Conservation (phyloP, 495 filamentous ascomycete genomes). For the Neurospora sp. region DNA sequence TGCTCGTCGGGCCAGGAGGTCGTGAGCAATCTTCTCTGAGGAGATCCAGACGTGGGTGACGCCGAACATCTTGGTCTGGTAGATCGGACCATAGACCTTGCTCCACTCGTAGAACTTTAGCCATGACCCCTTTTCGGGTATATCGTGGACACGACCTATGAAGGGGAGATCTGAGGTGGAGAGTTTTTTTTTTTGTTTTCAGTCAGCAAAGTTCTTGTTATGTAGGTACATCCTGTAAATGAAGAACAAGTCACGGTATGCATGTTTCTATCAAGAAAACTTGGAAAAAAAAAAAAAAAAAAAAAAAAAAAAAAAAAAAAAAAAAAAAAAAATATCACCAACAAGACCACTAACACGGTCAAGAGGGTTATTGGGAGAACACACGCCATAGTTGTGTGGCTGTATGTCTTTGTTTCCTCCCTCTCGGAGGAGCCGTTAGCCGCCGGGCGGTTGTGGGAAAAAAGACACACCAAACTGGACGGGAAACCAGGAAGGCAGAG, state of each 20-base stretch:
- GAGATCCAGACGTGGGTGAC: conserved; percentile 50
- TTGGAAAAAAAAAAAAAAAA: no score
- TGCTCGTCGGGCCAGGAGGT: conserved; percentile 49
- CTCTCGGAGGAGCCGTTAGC: background rate
- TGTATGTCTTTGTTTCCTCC: background rate
- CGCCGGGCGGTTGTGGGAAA: background rate
- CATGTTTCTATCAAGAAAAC: background rate
- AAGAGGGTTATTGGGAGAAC: background rate
- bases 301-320: no score
- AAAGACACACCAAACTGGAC: background rate
- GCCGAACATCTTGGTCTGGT: conserved; percentile 47
- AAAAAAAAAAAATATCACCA: background rate
- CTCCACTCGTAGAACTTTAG: conserved; percentile 54
- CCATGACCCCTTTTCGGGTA: conserved; percentile 41
- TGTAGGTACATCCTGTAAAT: background rate
- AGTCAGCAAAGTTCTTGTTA: background rate
- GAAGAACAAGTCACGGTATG: background rate
- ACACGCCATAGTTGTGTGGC: background rate
- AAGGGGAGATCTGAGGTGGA: conserved; percentile 33
- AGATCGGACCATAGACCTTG: conserved; percentile 52
- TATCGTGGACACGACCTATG: conserved; percentile 48
- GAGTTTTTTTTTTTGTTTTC: no score
- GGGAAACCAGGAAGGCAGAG: background rate
- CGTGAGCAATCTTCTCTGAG: conserved; percentile 43
- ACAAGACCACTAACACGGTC: background rate